Evolutionary conservation across 345 rosid genomes (phyloP).

Genomic region (Sisymbrium irio): DNA sequence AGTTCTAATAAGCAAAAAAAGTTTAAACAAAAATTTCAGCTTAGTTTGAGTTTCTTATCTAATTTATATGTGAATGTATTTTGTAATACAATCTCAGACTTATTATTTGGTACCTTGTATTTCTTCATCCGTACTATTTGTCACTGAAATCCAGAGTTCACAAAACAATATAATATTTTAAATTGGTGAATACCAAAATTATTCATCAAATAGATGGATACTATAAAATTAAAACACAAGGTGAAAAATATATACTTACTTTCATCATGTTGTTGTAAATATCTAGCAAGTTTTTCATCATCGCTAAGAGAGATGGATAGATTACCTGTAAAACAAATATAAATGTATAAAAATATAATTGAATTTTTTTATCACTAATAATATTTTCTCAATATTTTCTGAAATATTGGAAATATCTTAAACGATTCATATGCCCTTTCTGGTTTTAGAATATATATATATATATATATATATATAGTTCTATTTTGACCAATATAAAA

Average conservation of each 20-base stretch:
- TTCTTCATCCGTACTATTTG: background rate
- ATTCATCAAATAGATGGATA: background rate
- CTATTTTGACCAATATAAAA: background rate
- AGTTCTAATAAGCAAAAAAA: no score
- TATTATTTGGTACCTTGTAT: slow-evolving; percentile 4
- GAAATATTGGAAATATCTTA: background rate
- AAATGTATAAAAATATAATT: background rate
- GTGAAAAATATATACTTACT: background rate
- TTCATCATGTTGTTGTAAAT: slow-evolving; percentile 3
- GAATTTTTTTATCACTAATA: background rate
- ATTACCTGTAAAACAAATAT: slow-evolving; percentile 10
- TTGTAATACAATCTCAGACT: background rate
- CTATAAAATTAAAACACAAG: background rate
- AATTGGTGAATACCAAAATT: no score
- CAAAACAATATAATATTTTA: background rate
- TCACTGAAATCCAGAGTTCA: background rate
- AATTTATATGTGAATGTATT: background rate
- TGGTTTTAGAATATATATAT: background rate
- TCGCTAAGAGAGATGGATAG: slow-evolving; percentile 10
- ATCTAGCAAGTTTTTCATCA: slow-evolving; percentile 23
- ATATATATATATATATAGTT: no score
- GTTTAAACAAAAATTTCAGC: background rate
- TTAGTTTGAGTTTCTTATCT: background rate
- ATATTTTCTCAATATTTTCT: no score
- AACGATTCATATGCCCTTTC: background rate